These are phyloP conservation scores for Pseudogymnoascus sp. DNA, from an alignment of 2,329 filamentous ascomycete genomes.

Conservation along the genomic window DNA sequence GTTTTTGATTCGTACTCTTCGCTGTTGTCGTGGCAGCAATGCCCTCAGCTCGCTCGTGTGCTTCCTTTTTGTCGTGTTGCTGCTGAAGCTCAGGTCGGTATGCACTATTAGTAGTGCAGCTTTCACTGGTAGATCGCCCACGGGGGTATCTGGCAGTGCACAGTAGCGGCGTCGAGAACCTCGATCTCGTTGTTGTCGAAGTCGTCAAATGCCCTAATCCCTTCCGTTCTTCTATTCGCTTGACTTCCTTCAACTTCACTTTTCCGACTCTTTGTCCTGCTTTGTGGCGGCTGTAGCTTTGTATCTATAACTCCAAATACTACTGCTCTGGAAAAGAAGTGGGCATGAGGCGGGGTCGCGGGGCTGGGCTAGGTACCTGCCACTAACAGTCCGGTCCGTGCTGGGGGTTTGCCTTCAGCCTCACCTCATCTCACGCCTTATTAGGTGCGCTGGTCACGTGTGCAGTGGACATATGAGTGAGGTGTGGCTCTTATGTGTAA, in stretches of 20 bases:
- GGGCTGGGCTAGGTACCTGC: constrained; percentile 3
- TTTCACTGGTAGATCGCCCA: neutral
- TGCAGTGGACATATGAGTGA: neutral
- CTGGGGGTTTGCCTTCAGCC: neutral
- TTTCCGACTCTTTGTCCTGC: neutral
- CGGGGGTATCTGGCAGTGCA: neutral
- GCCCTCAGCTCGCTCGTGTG: neutral
- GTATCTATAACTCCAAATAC: neutral
- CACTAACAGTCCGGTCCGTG: constrained; percentile 2
- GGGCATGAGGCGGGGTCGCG: constrained; percentile 5
- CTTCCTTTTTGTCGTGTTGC: neutral
- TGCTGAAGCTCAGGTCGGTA: neutral
- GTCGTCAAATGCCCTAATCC: neutral
- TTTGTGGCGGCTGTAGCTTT: neutral
- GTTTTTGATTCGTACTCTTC: neutral
- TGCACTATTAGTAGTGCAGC: neutral
- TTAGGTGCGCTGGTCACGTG: neutral
- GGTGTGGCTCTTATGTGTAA: neutral
- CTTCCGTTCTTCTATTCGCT: neutral
- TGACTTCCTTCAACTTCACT: neutral
- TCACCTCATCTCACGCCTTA: constrained; percentile 6
- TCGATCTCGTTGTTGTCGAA: neutral
- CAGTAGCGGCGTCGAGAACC: neutral
- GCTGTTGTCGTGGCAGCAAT: neutral
- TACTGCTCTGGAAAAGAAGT: neutral